phyloP scores from a whole-genome alignment of 441 rosid species.

The Populus hybrid region DNA sequence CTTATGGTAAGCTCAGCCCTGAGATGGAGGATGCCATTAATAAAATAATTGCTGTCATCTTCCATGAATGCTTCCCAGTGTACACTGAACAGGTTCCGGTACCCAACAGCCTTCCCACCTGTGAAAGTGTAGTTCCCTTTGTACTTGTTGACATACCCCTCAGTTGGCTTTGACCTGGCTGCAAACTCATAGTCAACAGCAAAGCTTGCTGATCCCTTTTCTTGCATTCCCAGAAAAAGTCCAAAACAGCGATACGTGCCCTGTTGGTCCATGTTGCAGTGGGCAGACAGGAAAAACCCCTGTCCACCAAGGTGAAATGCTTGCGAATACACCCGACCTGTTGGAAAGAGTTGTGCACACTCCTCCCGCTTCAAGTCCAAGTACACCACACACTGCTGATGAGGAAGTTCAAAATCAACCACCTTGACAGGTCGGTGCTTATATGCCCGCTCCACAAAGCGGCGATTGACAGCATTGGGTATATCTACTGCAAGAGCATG shows the following conservation, averaged over 20 bases:
- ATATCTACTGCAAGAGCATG: slow-evolving; percentile 46
- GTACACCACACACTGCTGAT: slow-evolving; percentile 76
- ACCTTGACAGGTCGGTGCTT: slow-evolving; percentile 70
- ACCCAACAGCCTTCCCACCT: slow-evolving; percentile 67
- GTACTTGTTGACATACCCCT: slow-evolving; percentile 52
- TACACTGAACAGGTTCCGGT: slow-evolving; percentile 51
- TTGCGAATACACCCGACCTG: slow-evolving; percentile 59
- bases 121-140: slow-evolving; percentile 64
- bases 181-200: slow-evolving; percentile 78
- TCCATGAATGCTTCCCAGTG: slow-evolving; percentile 67
- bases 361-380: slow-evolving; percentile 73
- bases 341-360: slow-evolving; percentile 55
- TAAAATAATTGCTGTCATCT: slow-evolving; percentile 65
- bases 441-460: slow-evolving; percentile 71
- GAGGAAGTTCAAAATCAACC: slow-evolving; percentile 77
- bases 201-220: slow-evolving; percentile 54
- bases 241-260: slow-evolving; percentile 70
- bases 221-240: slow-evolving; percentile 66
- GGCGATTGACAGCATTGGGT: slow-evolving; percentile 29
- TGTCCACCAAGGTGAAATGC: slow-evolving; percentile 79
- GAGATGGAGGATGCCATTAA: slow-evolving; percentile 76
- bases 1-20: slow-evolving; percentile 78
- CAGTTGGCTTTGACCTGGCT: slow-evolving; percentile 63
- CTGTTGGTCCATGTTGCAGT: slow-evolving; percentile 73
- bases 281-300: slow-evolving; percentile 68